Evolutionary conservation across 2,329 filamentous ascomycete genomes (phyloP).

Genomic region (Fusarium temperatum): DNA sequence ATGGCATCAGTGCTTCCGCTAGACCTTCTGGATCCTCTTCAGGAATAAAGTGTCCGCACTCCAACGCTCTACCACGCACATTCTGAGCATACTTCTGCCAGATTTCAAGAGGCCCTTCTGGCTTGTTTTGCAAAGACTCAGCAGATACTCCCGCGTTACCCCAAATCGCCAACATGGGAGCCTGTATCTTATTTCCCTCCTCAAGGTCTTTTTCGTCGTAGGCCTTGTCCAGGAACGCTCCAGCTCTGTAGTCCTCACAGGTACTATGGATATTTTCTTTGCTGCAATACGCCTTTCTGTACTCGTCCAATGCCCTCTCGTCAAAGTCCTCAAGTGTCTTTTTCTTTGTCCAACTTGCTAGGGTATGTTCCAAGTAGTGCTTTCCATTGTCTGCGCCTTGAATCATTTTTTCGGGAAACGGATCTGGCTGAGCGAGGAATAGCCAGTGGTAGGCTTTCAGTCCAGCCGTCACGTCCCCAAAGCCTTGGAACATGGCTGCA

Average conservation of each 20-base stretch:
- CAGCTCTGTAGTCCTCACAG: neutral
- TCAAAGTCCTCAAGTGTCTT: neutral
- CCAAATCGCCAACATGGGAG: neutral
- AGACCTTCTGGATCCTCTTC: neutral
- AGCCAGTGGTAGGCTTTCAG: neutral
- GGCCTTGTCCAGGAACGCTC: neutral
- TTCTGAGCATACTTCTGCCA: neutral
- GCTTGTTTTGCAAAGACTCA: neutral
- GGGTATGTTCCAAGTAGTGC: neutral
- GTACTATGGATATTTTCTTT: neutral
- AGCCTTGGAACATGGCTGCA: neutral
- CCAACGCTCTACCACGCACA: neutral
- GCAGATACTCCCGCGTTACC: neutral
- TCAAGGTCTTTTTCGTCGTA: rapidly evolving
- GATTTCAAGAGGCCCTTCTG: neutral
- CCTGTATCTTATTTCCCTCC: neutral
- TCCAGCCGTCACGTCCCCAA: neutral
- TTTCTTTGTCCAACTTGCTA: neutral
- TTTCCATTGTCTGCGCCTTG: rapidly evolving
- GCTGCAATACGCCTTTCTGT: neutral
- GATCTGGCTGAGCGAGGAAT: neutral
- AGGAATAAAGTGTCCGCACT: neutral
- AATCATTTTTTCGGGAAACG: rapidly evolving
- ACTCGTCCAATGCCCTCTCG: neutral
- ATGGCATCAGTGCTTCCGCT: neutral